Conservation (phyloP, 2,329 filamentous ascomycete genomes). For the Trichophyton schoenleinii region DNA sequence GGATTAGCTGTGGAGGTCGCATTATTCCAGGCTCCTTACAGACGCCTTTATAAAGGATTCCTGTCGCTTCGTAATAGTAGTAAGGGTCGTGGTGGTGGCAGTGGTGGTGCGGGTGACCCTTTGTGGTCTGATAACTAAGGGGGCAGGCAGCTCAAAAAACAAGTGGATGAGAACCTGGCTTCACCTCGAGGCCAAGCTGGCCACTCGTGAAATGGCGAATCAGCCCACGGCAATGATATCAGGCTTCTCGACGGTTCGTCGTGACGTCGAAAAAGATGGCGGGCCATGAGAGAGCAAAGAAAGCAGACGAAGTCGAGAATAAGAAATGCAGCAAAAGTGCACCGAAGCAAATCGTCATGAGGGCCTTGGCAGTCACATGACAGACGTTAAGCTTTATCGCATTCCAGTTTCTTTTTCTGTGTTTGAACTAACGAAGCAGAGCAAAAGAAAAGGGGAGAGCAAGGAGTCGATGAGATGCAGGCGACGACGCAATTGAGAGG, state of each 20-base stretch:
- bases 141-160: background rate
- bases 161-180: background rate
- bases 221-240: slow-evolving; percentile 9
- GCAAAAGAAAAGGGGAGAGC: background rate
- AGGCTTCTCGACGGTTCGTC: slow-evolving; percentile 2
- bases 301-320: background rate
- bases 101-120: background rate
- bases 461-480: background rate
- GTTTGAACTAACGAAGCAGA: too few species aligned
- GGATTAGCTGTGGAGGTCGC: slow-evolving; percentile 36
- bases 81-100: background rate
- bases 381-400: background rate
- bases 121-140: background rate
- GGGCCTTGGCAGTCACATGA: background rate
- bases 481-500: background rate
- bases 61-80: background rate
- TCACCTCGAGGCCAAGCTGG: slow-evolving; percentile 13
- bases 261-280: background rate
- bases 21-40: slow-evolving; percentile 18
- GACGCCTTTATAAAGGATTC: background rate
- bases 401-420: background rate
- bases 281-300: background rate
- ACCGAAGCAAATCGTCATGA: background rate
- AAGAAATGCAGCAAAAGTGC: background rate
- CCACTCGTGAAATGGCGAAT: slow-evolving; percentile 25